Conservation (phyloP, 2,329 filamentous ascomycete species). For the Helicocarpus griseus region DNA sequence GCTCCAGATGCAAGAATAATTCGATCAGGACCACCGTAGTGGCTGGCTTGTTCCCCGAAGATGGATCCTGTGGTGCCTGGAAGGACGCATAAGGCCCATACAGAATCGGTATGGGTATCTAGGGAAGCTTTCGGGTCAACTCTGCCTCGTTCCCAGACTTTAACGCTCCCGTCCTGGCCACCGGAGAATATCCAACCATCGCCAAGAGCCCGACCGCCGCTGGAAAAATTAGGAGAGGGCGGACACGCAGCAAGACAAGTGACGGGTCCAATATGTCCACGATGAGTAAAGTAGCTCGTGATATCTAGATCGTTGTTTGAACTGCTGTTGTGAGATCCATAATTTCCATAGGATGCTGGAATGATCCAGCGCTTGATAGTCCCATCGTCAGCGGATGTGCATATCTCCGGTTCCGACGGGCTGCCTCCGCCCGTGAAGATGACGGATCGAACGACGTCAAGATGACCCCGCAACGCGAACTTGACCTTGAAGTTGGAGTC, state of each 20-base stretch:
- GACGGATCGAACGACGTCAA: constrained; percentile 86
- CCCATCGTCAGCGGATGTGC: constrained; percentile 89
- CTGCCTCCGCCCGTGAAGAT: constrained; percentile 96
- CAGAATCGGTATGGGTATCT: constrained; percentile 87
- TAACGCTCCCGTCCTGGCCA: constrained; percentile 83
- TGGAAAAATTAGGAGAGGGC: constrained; percentile 77
- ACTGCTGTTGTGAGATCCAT: constrained; percentile 42
- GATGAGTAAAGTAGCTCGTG: constrained; percentile 85
- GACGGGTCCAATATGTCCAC: constrained; percentile 85
- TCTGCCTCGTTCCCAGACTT: constrained; percentile 89
- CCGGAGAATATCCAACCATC: constrained; percentile 99
- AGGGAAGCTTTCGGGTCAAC: constrained; percentile 93
- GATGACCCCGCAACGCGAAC: constrained; percentile 82
- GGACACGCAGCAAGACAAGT: constrained; percentile 81
- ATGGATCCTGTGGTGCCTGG: constrained; percentile 71
- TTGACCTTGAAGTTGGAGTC: constrained; percentile 86
- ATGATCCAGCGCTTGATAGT: constrained; percentile 96
- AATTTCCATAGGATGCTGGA: constrained; percentile 63
- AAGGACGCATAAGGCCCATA: constrained; percentile 90
- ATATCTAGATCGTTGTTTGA: constrained; percentile 77
- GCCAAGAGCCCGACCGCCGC: constrained; percentile 74
- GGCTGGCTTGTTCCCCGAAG: constrained; percentile 61
- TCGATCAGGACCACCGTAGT: constrained; percentile 71
- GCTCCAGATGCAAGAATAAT: constrained; percentile 85
- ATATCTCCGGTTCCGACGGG: constrained; percentile 91